Evolutionary conservation across 2,329 filamentous ascomycete species (phyloP).

Genomic region (Lachnellula subtilissima): DNA sequence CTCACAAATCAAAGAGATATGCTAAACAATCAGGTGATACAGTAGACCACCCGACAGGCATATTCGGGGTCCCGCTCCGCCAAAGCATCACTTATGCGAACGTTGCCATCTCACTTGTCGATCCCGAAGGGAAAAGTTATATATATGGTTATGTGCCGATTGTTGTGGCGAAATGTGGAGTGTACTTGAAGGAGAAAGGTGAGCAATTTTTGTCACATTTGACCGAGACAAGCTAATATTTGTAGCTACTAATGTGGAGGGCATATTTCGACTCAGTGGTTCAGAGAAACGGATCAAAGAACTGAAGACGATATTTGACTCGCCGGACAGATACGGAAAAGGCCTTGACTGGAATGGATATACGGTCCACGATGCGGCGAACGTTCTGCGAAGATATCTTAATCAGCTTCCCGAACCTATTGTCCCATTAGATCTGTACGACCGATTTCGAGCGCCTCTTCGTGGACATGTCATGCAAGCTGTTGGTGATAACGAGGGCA

Average conservation of each 20-base stretch:
- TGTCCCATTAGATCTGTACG: slow-evolving; percentile 89
- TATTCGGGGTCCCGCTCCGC: slow-evolving; percentile 90
- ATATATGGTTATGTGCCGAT: slow-evolving; percentile 99
- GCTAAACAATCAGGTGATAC: slow-evolving; percentile 16
- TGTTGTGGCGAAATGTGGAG: slow-evolving; percentile 95
- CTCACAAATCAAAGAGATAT: slow-evolving; percentile 1
- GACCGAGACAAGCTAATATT: slow-evolving; percentile 6
- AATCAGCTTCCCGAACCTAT: slow-evolving; percentile 96
- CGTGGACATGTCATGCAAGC: slow-evolving; percentile 62
- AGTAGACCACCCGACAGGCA: slow-evolving; percentile 55
- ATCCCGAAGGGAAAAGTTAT: slow-evolving; percentile 88
- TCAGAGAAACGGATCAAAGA: slow-evolving; percentile 99
- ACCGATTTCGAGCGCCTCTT: slow-evolving; percentile 82
- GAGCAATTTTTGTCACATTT: slow-evolving; percentile 29
- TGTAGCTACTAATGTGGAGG: slow-evolving; percentile 85
- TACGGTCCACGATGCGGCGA: slow-evolving; percentile 96
- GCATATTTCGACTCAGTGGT: slow-evolving; percentile 92
- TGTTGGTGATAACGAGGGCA: slow-evolving; percentile 62
- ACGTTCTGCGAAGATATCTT: slow-evolving; percentile 89
- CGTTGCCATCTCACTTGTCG: slow-evolving; percentile 92
- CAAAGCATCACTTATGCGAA: slow-evolving; percentile 97
- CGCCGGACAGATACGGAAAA: slow-evolving; percentile 92
- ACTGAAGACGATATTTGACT: slow-evolving; percentile 85
- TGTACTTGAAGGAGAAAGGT: slow-evolving; percentile 98
- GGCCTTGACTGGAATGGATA: slow-evolving; percentile 96